Base-by-base conservation (phyloP, 352 stramenopile species). In the Elongisporangium anandrum region DNA sequence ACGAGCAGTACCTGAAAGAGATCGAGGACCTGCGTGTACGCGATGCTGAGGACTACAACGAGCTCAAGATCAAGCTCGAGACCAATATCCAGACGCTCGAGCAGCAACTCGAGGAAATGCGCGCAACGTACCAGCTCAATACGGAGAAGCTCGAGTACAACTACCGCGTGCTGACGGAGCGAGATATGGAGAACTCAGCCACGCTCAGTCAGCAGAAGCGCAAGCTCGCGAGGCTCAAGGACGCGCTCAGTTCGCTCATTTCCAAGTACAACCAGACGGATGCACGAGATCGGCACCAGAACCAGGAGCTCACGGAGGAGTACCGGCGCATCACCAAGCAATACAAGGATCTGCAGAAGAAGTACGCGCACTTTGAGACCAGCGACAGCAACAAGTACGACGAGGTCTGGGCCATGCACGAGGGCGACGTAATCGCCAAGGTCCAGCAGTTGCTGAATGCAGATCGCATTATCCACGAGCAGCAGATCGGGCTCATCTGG, bases 61-160 rank as follows among this genome's bases (percentile, higher is more conserved):
- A 97, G 64, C 79, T 98, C 62, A 98, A 98, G 65, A 98, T 98
- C 60, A 98, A 98, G 66, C 84, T 98, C 50, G 94, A 98, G 68
- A 98, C 88, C 8, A 97, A 98, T 58, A 97, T 98, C 63, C 94
- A 98, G 67, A 97, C 91, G 21, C 84, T 98, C 0, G 92, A 98
- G 73, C 92, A 98, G 72, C 94, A 98, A 68, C 83, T 98, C 21
- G 92, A 98, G 67, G 92, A 98, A 52, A 98, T 98, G 89, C 82
- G 92, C 19, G 89, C 93, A 1, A 98, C 92, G 24, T 98, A 98
- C 66, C 89, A 97, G 63, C 86, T 98, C 59, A 98, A 98, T 64
- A 98, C 92, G 9, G 94, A 98, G 61, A 98, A 98, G 65, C 83
- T 98, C 53, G 94, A 98, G 72, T 98, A 98, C 74, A 98, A 98